These are phyloP conservation scores for Durusdinium trenchii DNA, from an alignment of 73 alveolate genomes.

Conservation along the genomic window DNA sequence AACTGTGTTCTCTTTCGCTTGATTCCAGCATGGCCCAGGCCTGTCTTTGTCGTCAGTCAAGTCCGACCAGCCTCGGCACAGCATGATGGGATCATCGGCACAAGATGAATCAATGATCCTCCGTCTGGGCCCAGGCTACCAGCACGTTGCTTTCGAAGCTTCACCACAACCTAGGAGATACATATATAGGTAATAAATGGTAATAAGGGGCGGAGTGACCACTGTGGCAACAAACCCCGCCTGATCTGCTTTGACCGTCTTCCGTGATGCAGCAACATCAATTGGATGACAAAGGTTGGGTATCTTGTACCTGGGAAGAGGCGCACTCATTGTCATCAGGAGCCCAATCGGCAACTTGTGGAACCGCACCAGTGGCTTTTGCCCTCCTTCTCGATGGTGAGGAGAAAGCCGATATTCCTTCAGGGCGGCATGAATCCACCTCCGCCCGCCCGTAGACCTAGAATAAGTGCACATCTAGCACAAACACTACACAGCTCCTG, in stretches of 20 bases:
- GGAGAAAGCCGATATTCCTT: slow-evolving; percentile 80
- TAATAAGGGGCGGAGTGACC: not conserved
- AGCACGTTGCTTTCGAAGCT: slow-evolving; percentile 46
- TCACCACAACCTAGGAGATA: slow-evolving; percentile 27
- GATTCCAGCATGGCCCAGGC: slow-evolving; percentile 15
- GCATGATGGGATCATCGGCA: not conserved
- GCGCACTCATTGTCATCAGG: not conserved
- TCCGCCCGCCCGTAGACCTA: not conserved
- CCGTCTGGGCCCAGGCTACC: not conserved
- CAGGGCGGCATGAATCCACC: not conserved
- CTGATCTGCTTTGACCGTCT: slow-evolving; percentile 64
- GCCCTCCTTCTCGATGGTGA: slow-evolving; percentile 33
- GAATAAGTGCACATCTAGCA: no score
- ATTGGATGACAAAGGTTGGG: slow-evolving; percentile 75
- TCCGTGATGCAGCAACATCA: slow-evolving; percentile 33
- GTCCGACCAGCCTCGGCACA: slow-evolving; percentile 57
- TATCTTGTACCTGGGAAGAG: slow-evolving; percentile 73
- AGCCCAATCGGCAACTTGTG: not conserved
- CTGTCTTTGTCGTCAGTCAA: slow-evolving; percentile 89
- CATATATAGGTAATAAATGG: not conserved
- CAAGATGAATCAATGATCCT: not conserved
- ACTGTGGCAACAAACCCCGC: not conserved
- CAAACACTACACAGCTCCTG: no score
- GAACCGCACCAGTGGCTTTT: slow-evolving; percentile 52
- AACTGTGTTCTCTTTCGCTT: not conserved